Conservation (phyloP, 345 rosid genomes). For the Hibiscus mutabilis region DNA sequence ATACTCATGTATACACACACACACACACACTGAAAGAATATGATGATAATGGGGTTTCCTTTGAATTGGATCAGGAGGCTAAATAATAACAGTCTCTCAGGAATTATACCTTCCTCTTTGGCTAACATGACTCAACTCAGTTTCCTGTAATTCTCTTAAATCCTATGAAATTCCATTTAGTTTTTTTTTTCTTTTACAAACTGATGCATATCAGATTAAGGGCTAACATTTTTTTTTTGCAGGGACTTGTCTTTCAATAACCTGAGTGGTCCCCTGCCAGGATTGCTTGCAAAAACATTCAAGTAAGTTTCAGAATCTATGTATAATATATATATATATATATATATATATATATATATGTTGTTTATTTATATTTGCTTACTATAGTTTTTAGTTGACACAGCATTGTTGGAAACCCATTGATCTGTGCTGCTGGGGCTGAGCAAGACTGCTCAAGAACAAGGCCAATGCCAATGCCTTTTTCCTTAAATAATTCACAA, state of each 20-base stretch:
- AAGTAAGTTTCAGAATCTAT: slow-evolving; percentile 42
- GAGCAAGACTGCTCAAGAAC: slow-evolving; percentile 61
- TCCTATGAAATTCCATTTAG: neutral
- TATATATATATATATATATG: too few relatives aligned
- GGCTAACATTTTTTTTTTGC: neutral
- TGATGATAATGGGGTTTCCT: neutral
- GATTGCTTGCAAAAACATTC: slow-evolving; percentile 46
- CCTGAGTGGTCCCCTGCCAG: slow-evolving; percentile 54
- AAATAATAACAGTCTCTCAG: slow-evolving; percentile 66
- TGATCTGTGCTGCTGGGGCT: slow-evolving; percentile 56
- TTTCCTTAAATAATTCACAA: slow-evolving; percentile 41
- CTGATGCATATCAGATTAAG: neutral
- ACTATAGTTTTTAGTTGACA: slow-evolving; percentile 6
- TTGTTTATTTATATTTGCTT: slow-evolving; percentile 1
- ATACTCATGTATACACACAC: neutral
- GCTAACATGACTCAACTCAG: slow-evolving; percentile 72
- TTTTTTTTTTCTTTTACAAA: neutral
- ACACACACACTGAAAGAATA: neutral
- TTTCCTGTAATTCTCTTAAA: slow-evolving; percentile 52
- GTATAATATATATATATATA: too few relatives aligned
- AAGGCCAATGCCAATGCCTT: slow-evolving; percentile 39
- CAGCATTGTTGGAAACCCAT: slow-evolving; percentile 81
- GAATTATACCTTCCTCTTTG: slow-evolving; percentile 66
- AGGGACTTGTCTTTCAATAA: slow-evolving; percentile 64
- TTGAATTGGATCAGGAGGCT: slow-evolving; percentile 54